Conservation (phyloP, 2,329 filamentous ascomycete genomes). For the Stenocarpella maydis region DNA sequence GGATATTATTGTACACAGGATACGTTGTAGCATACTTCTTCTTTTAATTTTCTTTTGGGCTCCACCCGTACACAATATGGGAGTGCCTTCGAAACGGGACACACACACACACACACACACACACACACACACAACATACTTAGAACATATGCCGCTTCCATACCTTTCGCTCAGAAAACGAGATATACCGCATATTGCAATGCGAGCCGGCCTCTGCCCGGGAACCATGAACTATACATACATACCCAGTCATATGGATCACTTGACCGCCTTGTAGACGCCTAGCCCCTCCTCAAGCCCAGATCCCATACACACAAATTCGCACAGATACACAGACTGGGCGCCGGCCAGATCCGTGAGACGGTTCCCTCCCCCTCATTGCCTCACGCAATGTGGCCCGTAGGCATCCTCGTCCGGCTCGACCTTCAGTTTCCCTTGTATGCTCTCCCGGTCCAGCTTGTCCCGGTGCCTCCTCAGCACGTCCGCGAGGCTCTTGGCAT, state of each 20-base stretch:
- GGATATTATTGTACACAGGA: not conserved
- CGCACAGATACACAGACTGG: not conserved
- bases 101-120: conserved; percentile 10
- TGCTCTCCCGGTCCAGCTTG: conserved; percentile 31
- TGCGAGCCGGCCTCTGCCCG: conserved; percentile 4
- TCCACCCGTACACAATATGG: not conserved
- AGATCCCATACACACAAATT: not conserved
- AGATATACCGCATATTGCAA: conserved; percentile 5
- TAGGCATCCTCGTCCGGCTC: not conserved
- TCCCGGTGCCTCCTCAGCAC: conserved; percentile 40
- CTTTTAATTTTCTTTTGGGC: not conserved
- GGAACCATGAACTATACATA: not conserved
- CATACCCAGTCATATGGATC: not conserved
- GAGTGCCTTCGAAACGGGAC: not conserved
- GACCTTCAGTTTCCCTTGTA: conserved; percentile 33
- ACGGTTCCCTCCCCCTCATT: not conserved
- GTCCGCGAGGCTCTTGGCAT: conserved; percentile 55
- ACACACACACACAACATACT: not conserved
- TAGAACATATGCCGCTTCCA: not conserved
- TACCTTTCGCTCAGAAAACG: conserved; percentile 1
- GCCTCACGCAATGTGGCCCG: not conserved
- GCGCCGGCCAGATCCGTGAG: not conserved
- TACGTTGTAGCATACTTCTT: not conserved
- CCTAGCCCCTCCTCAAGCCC: not conserved
- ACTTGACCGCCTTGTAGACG: not conserved